phyloP scores from a whole-genome alignment of 805 yeast species.

The Isabelozyma gotoi region DNA sequence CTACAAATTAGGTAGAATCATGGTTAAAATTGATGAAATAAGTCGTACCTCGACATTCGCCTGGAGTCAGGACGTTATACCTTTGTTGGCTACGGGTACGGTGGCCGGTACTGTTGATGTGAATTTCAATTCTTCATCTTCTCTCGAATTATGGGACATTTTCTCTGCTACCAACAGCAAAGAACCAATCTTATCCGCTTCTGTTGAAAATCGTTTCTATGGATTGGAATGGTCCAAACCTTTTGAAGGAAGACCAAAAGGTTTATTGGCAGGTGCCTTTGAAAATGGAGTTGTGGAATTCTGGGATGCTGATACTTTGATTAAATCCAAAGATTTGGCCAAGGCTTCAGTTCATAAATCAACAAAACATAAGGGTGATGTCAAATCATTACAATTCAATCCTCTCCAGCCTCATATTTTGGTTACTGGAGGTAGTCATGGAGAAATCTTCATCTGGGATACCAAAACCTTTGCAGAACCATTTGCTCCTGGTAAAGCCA shows the following conservation, averaged over 20 bases:
- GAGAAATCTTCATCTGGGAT: conserved; percentile 92
- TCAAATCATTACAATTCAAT: conserved; percentile 74
- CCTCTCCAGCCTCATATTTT: conserved; percentile 68
- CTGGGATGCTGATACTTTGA: conserved; percentile 65
- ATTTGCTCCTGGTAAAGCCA: conserved; percentile 70
- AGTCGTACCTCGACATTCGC: conserved; percentile 91
- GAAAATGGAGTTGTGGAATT: conserved; percentile 80
- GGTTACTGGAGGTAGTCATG: conserved; percentile 86
- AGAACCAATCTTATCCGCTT: conserved; percentile 34
- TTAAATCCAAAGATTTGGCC: conserved; percentile 39
- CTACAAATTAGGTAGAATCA: too few species aligned
- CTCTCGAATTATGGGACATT: conserved; percentile 79
- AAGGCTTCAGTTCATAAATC: conserved; percentile 50
- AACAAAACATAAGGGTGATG: conserved; percentile 64
- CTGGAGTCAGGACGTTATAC: conserved; percentile 80
- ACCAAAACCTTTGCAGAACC: conserved; percentile 59
- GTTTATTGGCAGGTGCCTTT: conserved; percentile 81
- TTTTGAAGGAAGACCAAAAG: conserved; percentile 45
- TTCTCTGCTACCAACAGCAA: conserved; percentile 34
- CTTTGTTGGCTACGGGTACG: conserved; percentile 84
- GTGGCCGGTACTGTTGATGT: conserved; percentile 96
- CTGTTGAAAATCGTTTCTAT: conserved; percentile 52
- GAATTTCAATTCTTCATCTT: conserved; percentile 74
- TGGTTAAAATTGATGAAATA: conserved; percentile 85
- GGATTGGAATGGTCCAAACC: conserved; percentile 82